Percentiles rank a stretch among this genome's conserved stretches.
Evolutionary conservation across 1,284 basidiomycete genomes (phyloP).

Genomic region (Leucoagaricus sp.): DNA sequence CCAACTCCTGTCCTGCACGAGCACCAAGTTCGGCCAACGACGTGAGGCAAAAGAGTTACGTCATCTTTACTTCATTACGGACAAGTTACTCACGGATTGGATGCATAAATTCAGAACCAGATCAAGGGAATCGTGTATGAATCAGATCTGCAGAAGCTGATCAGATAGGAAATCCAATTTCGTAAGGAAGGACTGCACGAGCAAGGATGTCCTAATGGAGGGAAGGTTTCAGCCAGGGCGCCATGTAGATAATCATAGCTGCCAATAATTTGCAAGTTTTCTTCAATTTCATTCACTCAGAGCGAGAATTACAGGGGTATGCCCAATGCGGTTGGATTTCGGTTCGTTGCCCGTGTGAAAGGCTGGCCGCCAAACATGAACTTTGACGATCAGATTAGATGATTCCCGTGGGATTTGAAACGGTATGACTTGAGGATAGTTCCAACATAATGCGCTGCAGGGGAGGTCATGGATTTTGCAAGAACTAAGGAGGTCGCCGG

Average conservation of each 20-base stretch:
- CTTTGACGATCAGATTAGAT: no score
- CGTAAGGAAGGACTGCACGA: not conserved
- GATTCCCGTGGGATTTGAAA: no score
- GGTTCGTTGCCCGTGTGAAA: not conserved
- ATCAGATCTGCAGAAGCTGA: constrained; percentile 5
- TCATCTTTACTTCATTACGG: not conserved
- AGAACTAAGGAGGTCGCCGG: no score
- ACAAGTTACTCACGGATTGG: not conserved
- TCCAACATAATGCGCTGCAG: no score
- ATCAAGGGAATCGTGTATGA: constrained; percentile 2
- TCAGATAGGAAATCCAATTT: not conserved
- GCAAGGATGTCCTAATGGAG: not conserved
- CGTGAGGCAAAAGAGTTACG: not conserved
- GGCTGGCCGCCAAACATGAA: not conserved
- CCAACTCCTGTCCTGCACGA: constrained; percentile 1
- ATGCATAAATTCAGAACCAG: not conserved
- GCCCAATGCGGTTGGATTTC: constrained; percentile 1
- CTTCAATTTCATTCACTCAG: no score
- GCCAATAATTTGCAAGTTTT: constrained; percentile 6
- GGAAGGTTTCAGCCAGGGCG: not conserved
- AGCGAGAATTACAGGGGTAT: no score
- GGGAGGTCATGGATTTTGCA: no score
- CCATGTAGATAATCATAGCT: not conserved
- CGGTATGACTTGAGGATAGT: no score
- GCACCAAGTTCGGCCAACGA: not conserved